These are phyloP conservation scores for Torulaspora franciscae DNA, from an alignment of 805 yeast species.

Conservation along the genomic window DNA sequence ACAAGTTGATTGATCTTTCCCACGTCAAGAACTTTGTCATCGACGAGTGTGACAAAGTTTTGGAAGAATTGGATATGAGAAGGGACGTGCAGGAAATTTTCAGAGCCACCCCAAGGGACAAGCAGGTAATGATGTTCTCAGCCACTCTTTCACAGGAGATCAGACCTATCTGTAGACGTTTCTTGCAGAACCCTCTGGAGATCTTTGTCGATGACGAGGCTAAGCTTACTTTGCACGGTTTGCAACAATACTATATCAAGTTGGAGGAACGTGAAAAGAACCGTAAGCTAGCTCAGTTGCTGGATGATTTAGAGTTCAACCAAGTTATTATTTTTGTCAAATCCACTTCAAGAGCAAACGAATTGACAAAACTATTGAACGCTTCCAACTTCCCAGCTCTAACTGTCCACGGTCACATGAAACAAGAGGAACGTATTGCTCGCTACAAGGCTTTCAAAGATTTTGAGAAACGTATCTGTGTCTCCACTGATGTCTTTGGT, in stretches of 20 bases:
- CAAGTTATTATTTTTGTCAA: slow-evolving; percentile 96
- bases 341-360: slow-evolving; percentile 87
- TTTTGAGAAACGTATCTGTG: slow-evolving; percentile 97
- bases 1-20: slow-evolving; percentile 78
- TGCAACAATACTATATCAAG: slow-evolving; percentile 93
- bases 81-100: slow-evolving; percentile 97
- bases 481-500: slow-evolving; percentile 96
- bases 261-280: slow-evolving; percentile 88
- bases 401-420: slow-evolving; percentile 91
- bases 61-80: slow-evolving; percentile 91
- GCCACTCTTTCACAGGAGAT: slow-evolving; percentile 93
- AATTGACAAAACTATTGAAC: slow-evolving; percentile 79
- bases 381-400: slow-evolving; percentile 96
- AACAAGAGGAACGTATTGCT: slow-evolving; percentile 97
- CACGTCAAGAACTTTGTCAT: slow-evolving; percentile 91
- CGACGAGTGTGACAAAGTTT: slow-evolving; percentile 97
- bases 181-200: slow-evolving; percentile 96
- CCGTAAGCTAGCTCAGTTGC: slow-evolving; percentile 82
- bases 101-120: slow-evolving; percentile 95
- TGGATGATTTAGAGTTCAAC: slow-evolving; percentile 93
- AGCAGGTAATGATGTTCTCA: slow-evolving; percentile 99
- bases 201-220: slow-evolving; percentile 97
- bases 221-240: slow-evolving; percentile 94
- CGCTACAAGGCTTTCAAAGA: slow-evolving; percentile 95
- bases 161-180: slow-evolving; percentile 94